Conservation (phyloP, 768 basidiomycete species). For the Phylloporus sp. region DNA sequence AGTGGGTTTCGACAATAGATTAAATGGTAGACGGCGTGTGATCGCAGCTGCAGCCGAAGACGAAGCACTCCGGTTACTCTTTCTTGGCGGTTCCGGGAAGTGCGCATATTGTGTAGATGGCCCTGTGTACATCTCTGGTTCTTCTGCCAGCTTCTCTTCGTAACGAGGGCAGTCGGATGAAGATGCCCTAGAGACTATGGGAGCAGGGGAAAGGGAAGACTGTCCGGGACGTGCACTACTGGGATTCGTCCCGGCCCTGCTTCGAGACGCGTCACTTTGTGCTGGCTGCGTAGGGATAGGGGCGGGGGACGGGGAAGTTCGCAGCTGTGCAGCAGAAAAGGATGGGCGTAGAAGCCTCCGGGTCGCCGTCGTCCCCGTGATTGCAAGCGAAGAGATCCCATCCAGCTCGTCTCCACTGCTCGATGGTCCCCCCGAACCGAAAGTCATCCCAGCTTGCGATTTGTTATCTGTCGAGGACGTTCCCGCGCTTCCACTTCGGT, state of each 20-base stretch:
- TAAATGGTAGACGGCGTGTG: slow-evolving; percentile 61
- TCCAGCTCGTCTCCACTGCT: slow-evolving; percentile 51
- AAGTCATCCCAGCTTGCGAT: slow-evolving; percentile 50
- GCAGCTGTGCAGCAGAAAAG: slow-evolving; percentile 71
- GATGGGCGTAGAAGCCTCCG: slow-evolving; percentile 63
- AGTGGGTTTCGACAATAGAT: slow-evolving; percentile 54
- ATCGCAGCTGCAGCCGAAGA: slow-evolving; percentile 45
- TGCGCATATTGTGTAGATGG: slow-evolving; percentile 66
- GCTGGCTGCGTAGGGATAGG: slow-evolving; percentile 31
- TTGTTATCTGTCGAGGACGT: slow-evolving; percentile 68
- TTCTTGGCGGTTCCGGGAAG: slow-evolving; percentile 62
- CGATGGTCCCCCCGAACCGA: slow-evolving; percentile 47
- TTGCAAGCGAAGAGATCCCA: slow-evolving; percentile 40
- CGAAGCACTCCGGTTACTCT: slow-evolving; percentile 35
- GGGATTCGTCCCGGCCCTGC: slow-evolving; percentile 66
- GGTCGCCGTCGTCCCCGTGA: slow-evolving; percentile 53
- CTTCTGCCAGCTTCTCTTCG: slow-evolving; percentile 38
- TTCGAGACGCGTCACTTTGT: slow-evolving; percentile 43
- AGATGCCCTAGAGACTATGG: slow-evolving; percentile 46
- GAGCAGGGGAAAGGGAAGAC: slow-evolving; percentile 35
- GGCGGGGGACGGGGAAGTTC: slow-evolving; percentile 42
- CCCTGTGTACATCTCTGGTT: slow-evolving; percentile 51
- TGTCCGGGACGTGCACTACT: slow-evolving; percentile 40
- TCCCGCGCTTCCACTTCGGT: slow-evolving; percentile 75
- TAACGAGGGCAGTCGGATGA: slow-evolving; percentile 48